Evolutionary conservation across 2,329 filamentous ascomycete genomes (phyloP).

Genomic region (Neonectria coccinea): DNA sequence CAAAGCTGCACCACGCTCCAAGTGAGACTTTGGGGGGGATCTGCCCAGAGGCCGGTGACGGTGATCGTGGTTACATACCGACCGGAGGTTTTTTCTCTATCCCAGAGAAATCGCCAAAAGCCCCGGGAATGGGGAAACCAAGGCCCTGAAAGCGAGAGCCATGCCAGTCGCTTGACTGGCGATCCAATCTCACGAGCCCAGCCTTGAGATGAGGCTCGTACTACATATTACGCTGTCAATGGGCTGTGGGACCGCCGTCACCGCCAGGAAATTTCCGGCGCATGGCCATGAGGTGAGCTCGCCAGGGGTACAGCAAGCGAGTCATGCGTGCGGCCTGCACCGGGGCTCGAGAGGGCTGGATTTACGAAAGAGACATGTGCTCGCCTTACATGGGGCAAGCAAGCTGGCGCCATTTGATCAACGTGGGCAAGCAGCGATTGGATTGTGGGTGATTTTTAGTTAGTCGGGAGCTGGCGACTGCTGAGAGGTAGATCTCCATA

Average conservation of each 20-base stretch:
- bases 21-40: not conserved
- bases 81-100: not conserved
- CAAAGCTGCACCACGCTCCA: not conserved
- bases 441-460: too few relatives aligned
- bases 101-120: not conserved
- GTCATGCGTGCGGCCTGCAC: constrained; percentile 21
- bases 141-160: not conserved
- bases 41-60: not conserved
- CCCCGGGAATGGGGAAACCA: not conserved
- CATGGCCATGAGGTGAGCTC: constrained; percentile 8
- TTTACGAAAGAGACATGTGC: not conserved
- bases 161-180: constrained; percentile 3
- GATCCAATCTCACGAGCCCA: constrained; percentile 10
- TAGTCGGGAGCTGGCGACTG: constrained; percentile 6
- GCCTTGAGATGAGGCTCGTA: constrained; percentile 21
- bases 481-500: not conserved
- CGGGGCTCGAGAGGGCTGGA: not conserved
- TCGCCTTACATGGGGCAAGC: not conserved
- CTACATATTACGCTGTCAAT: not conserved
- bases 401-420: constrained; percentile 7
- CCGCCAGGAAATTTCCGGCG: constrained; percentile 29
- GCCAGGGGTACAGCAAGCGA: constrained; percentile 16
- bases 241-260: constrained; percentile 15
- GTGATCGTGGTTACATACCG: not conserved
- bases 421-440: too few relatives aligned